Conservation (phyloP, 2,329 filamentous ascomycete species). For the Stagonosporopsis rhizophila region DNA sequence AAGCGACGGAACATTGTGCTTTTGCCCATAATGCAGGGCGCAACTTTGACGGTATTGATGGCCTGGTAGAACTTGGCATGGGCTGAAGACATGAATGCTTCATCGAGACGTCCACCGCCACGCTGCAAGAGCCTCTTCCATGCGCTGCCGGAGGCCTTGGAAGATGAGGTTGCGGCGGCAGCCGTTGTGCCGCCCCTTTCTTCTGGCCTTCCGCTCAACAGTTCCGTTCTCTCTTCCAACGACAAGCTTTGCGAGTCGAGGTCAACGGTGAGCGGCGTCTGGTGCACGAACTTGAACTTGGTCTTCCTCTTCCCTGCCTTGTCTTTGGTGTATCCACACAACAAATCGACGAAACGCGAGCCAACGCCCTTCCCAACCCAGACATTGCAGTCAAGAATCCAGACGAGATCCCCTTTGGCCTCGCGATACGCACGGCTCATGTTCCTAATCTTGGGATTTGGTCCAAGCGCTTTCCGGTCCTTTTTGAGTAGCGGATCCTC, state of each 20-base stretch:
- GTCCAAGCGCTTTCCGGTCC: conserved; percentile 69
- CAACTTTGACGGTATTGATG: conserved; percentile 90
- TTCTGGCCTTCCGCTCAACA: conserved; percentile 38
- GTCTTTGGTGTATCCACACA: conserved; percentile 70
- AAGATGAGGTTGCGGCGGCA: conserved; percentile 38
- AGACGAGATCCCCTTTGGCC: conserved; percentile 83
- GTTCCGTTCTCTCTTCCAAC: conserved; percentile 39
- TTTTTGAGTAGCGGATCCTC: conserved; percentile 76
- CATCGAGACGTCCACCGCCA: conserved; percentile 85
- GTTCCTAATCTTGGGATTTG: conserved; percentile 98
- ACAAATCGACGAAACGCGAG: conserved; percentile 86
- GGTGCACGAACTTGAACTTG: conserved; percentile 88
- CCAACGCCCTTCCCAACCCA: conserved; percentile 84
- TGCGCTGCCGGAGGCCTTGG: conserved; percentile 32
- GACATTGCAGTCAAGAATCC: conserved; percentile 96
- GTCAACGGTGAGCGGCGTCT: conserved; percentile 90
- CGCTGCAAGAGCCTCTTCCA: conserved; percentile 40
- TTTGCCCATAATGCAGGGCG: conserved; percentile 94
- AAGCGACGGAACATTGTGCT: conserved; percentile 98
- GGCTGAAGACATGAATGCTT: conserved; percentile 90
- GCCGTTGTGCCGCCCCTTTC: conserved; percentile 26
- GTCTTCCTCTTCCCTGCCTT: conserved; percentile 41
- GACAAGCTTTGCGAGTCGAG: conserved; percentile 47
- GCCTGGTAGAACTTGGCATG: conserved; percentile 98
- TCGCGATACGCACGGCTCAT: conserved; percentile 93